These are phyloP conservation scores for Chiua sp. DNA, from an alignment of 1,284 basidiomycete species.

Conservation along the genomic window DNA sequence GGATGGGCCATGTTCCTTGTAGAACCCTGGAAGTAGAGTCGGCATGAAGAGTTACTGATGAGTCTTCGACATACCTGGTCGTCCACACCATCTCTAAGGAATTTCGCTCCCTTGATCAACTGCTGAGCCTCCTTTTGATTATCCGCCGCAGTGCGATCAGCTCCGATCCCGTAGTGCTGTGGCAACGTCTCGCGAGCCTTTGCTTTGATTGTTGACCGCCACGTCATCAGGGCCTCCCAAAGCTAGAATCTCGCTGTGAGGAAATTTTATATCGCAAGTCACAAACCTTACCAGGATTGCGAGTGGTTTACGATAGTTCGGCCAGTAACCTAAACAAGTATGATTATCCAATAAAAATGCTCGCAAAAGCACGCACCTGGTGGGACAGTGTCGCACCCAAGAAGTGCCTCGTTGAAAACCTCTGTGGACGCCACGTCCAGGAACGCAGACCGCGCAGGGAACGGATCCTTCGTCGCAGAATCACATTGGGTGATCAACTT, in stretches of 20 bases:
- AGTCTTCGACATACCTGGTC: background rate
- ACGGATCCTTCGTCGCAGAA: background rate
- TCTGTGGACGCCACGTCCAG: background rate
- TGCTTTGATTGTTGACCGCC: background rate
- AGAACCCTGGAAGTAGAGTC: background rate
- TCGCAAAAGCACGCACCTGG: too few species aligned
- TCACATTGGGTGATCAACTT: background rate
- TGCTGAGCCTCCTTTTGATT: background rate
- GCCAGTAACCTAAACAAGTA: background rate
- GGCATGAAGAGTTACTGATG: background rate
- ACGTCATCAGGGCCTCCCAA: background rate
- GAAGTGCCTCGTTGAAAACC: background rate
- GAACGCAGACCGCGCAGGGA: background rate
- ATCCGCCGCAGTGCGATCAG: background rate
- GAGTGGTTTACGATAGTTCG: background rate
- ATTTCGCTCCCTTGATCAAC: background rate
- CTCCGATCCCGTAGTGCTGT: background rate
- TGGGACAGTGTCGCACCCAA: background rate
- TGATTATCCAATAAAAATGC: too few species aligned
- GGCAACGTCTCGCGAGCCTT: background rate
- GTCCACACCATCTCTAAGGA: background rate
- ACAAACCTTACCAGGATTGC: background rate
- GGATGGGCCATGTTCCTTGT: background rate
- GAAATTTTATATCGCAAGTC: background rate
- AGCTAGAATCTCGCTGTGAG: background rate